Base-by-base conservation (phyloP, 2,329 filamentous ascomycete species). In the Arachnopeziza araneosa region DNA sequence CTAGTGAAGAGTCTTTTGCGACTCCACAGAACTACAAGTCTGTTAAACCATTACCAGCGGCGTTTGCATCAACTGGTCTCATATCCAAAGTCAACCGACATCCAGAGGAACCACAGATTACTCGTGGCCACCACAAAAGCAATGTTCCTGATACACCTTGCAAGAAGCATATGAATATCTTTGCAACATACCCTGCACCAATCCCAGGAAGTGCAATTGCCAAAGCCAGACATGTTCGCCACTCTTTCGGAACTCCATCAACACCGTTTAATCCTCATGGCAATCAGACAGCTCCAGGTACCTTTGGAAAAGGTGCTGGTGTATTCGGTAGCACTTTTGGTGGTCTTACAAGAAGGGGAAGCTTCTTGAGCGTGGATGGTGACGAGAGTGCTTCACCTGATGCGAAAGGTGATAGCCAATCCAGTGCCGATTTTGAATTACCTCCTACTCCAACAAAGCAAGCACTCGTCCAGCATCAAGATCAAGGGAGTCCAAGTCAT, bases 361-460 rank as follows among this genome's bases (percentile, higher is more conserved):
- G 93, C 74, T 86, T 96, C 63, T 78, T 92, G 19, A 96, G 91
- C 71, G 78, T 93, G 52, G 90, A 96, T 68, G 88, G 86, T 23
- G 91, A 93, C 56, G 71, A 73, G 4, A 55, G 32, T 56, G 63
- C 61, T 50, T 73, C 71, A 52, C 70, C 71, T 50, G 90, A 96
- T 55, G 77, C 82, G 60, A 81, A 83, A 65, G 78, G 81, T 65
- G 83, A 86, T 60, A 81, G 79, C 65, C 84, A 87, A 67, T 74
- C 77, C 5, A 79, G 81, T 57, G 78, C 76, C 21, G 90, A 93
- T 60, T 80, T 77, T 49, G 92, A 96, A 55, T 79, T 93, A 60
- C 93, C 93, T n/a, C 93, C 93, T 0, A 99, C 95, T 1, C 95
- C 95, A 0, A 98, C 95, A 0, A 98, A 96, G 74, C 85, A 85